These are phyloP conservation scores for Hemileia vastatrix DNA, from an alignment of 1,284 basidiomycete genomes.

Conservation along the genomic window DNA sequence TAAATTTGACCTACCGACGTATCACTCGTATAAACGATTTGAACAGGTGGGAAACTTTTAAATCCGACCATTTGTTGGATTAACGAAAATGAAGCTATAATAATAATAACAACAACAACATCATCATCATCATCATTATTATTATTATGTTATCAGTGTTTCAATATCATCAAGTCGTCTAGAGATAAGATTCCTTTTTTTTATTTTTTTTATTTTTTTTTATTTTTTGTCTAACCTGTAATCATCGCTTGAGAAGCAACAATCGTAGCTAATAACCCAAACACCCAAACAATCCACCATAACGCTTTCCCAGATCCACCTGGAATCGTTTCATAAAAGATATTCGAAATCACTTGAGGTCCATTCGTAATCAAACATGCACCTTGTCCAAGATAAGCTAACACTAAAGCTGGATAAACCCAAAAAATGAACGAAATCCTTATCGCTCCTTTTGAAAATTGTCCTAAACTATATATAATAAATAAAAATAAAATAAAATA, in stretches of 20 bases:
- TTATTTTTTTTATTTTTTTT: too few species aligned
- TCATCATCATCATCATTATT: too few species aligned
- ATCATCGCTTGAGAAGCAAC: constrained; percentile 56
- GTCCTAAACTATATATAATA: constrained; percentile 14
- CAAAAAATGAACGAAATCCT: constrained; percentile 51
- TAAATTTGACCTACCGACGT: constrained; percentile 57
- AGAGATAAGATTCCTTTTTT: constrained; percentile 58
- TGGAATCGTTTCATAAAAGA: constrained; percentile 59
- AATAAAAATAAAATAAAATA: constrained; percentile 11
- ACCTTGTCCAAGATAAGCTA: constrained; percentile 62
- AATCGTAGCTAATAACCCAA: constrained; percentile 57
- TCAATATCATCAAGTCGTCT: too few species aligned
- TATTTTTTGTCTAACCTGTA: constrained; percentile 49
- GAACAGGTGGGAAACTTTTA: constrained; percentile 52
- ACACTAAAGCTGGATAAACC: constrained; percentile 56
- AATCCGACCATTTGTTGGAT: constrained; percentile 57
- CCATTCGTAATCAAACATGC: constrained; percentile 54
- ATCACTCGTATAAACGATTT: constrained; percentile 55
- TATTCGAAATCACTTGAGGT: constrained; percentile 50
- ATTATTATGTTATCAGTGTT: too few species aligned
- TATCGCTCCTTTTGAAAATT: constrained; percentile 31
- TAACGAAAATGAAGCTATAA: constrained; percentile 25
- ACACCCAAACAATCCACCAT: constrained; percentile 54
- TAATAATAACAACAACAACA: too few species aligned
- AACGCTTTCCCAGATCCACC: constrained; percentile 44